These are phyloP conservation scores for Paradendryphiella salina DNA, from an alignment of 2,329 filamentous ascomycete species.

Conservation along the genomic window DNA sequence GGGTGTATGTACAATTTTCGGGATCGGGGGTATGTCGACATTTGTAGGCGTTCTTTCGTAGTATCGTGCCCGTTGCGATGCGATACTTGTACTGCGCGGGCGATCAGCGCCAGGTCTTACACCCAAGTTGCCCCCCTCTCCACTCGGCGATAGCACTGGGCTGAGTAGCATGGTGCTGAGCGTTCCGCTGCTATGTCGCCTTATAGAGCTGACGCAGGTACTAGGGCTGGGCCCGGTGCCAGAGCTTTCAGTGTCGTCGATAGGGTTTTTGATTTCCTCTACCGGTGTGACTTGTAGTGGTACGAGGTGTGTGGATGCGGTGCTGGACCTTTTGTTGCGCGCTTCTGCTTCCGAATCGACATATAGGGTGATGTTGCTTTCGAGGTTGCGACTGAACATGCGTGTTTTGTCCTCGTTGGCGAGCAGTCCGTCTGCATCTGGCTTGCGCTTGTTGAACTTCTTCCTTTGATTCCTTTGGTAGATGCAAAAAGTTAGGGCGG, in stretches of 20 bases:
- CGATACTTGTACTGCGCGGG: constrained; percentile 35
- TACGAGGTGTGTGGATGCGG: constrained; percentile 31
- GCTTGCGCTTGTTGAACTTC: constrained; percentile 25
- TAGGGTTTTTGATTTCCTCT: constrained; percentile 21
- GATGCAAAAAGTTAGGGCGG: constrained; percentile 27
- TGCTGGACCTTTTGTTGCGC: constrained; percentile 24
- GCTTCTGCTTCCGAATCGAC: constrained; percentile 30
- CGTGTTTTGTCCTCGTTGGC: constrained; percentile 36
- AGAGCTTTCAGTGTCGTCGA: constrained; percentile 18
- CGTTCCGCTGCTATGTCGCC: constrained; percentile 22
- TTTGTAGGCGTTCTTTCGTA: constrained; percentile 36
- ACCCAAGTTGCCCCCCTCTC: constrained; percentile 22
- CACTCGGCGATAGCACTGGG: constrained; percentile 19
- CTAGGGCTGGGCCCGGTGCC: constrained; percentile 28
- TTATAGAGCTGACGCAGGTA: constrained; percentile 26
- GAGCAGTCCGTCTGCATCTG: constrained; percentile 34
- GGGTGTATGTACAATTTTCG: constrained; percentile 37
- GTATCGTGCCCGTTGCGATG: constrained; percentile 32
- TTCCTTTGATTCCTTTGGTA: constrained; percentile 30
- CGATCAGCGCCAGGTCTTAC: constrained; percentile 16
- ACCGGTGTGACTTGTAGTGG: constrained; percentile 36
- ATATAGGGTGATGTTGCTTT: constrained; percentile 37
- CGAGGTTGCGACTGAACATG: constrained; percentile 41
- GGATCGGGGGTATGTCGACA: constrained; percentile 26
- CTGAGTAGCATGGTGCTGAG: constrained; percentile 30